Conservation (phyloP, 2,329 filamentous ascomycete species). For the Ophiostoma tasmaniense region DNA sequence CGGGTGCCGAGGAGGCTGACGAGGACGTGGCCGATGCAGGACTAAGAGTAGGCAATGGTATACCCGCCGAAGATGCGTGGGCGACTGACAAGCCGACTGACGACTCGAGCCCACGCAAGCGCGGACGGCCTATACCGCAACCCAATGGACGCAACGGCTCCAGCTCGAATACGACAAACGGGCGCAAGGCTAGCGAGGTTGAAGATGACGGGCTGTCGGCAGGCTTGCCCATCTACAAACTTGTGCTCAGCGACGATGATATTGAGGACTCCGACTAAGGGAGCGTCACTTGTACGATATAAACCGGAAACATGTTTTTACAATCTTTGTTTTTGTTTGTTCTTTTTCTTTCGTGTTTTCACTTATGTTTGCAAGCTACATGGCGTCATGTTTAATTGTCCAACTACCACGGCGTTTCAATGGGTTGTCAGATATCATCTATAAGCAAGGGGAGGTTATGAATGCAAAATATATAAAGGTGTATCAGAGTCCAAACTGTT, state of each 20-base stretch:
- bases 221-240: constrained; percentile 48
- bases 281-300: background rate
- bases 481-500: background rate
- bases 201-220: constrained; percentile 28
- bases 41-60: constrained; percentile 5
- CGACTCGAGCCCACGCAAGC: constrained; percentile 43
- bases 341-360: background rate
- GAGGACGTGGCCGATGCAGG: constrained; percentile 24
- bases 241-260: constrained; percentile 74
- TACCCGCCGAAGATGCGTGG: constrained; percentile 41
- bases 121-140: constrained; percentile 20
- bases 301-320: background rate
- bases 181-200: constrained; percentile 22
- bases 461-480: background rate
- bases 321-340: background rate
- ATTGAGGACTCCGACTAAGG: constrained; percentile 55
- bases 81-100: constrained; percentile 54
- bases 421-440: background rate
- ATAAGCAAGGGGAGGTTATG: background rate
- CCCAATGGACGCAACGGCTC: background rate
- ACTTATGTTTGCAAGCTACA: background rate
- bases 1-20: constrained; percentile 40
- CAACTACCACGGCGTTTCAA: background rate
- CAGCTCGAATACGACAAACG: constrained; percentile 19
- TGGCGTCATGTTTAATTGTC: background rate